Conservation (phyloP, 441 rosid genomes). For the Euphorbia schlechtendalii region DNA sequence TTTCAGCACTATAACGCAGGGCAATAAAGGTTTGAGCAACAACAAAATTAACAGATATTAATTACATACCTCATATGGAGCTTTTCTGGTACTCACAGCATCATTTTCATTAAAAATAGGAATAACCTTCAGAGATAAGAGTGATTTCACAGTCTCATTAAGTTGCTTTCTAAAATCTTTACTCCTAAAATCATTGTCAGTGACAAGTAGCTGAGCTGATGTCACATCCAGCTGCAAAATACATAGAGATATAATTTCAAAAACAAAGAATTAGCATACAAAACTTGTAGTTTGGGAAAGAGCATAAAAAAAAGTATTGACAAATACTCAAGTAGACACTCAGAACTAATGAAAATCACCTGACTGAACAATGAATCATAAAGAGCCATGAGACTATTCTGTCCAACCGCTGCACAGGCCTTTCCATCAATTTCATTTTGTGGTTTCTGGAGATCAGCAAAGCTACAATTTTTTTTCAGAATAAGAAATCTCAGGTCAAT, state of each 20-base stretch:
- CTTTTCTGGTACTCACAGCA: constrained; percentile 92
- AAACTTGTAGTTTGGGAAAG: too few species aligned
- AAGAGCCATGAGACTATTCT: constrained; percentile 91
- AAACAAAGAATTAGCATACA: too few species aligned
- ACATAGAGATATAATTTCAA: too few species aligned
- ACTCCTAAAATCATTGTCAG: constrained; percentile 81
- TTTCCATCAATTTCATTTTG: constrained; percentile 88
- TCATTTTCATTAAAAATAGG: constrained; percentile 98
- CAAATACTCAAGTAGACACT: too few species aligned
- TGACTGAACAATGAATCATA: constrained; percentile 83
- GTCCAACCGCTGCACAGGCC: constrained; percentile 99
- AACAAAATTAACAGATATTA: constrained; percentile 12
- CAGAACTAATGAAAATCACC: constrained; percentile 33
- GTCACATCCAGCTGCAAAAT: constrained; percentile 78
- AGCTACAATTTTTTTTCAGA: constrained; percentile 36
- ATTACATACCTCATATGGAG: constrained; percentile 84
- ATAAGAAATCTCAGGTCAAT: too few species aligned
- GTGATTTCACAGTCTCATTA: constrained; percentile 62
- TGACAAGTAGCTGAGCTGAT: constrained; percentile 92
- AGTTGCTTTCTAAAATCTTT: constrained; percentile 78
- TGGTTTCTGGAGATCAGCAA: constrained; percentile 97
- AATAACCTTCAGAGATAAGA: constrained; percentile 60
- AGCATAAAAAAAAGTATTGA: too few species aligned
- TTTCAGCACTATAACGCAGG: too few species aligned
- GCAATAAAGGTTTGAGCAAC: too few species aligned